Conservation (phyloP, 176 grass and related monocot genomes). For the Carex littledalei region DNA sequence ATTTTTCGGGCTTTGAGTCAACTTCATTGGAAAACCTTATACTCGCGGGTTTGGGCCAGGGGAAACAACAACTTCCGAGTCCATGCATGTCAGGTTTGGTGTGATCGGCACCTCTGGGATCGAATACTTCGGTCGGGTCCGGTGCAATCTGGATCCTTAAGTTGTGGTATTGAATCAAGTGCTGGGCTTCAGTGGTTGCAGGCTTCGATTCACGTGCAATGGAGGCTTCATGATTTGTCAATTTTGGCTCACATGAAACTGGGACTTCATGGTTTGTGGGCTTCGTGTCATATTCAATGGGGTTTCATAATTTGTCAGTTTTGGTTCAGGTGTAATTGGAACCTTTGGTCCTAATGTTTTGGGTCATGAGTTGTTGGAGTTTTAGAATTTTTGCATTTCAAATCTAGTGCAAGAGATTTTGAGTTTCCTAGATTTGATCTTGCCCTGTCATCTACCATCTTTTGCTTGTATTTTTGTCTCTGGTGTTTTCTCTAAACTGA, state of each 20-base stretch:
- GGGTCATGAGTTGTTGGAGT: neutral
- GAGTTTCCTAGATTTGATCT: neutral
- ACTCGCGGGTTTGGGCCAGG: neutral
- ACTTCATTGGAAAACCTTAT: too few relatives aligned
- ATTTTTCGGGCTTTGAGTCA: neutral
- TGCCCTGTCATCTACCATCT: neutral
- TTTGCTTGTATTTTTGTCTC: conserved; percentile 6
- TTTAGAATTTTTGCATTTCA: neutral
- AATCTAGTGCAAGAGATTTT: neutral
- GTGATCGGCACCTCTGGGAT: neutral
- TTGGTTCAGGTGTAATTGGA: neutral
- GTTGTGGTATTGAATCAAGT: neutral
- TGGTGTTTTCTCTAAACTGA: neutral
- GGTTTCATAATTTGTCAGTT: neutral
- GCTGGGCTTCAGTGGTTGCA: neutral
- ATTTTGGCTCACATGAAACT: neutral
- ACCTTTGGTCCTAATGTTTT: neutral
- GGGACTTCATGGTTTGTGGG: neutral
- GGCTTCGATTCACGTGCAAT: neutral
- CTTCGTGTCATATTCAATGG: neutral
- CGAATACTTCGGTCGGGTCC: neutral
- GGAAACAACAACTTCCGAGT: neutral
- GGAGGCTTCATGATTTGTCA: neutral
- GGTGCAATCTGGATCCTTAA: neutral
- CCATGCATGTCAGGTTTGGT: neutral